phyloP scores from a whole-genome alignment of 2,329 filamentous ascomycete genomes.

The Phialophora macrospora region DNA sequence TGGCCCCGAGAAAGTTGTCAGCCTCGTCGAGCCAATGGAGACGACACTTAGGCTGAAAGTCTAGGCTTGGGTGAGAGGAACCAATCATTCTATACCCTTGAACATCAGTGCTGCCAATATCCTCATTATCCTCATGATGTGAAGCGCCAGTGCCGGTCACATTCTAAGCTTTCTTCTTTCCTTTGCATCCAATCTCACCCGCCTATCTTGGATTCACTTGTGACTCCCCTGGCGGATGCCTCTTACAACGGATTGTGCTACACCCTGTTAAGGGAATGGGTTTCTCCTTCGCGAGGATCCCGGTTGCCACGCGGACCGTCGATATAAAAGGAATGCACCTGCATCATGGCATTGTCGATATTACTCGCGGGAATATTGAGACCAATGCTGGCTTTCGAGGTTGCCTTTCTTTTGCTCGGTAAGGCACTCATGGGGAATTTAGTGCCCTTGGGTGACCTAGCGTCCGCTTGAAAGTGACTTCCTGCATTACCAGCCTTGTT shows the following conservation, averaged over 20 bases:
- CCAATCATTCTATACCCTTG: not conserved
- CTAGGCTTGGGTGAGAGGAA: not conserved
- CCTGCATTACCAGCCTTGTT: too few relatives aligned
- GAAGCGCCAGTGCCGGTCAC: not conserved
- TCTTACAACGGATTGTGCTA: not conserved
- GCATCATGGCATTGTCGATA: not conserved
- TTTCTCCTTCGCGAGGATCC: not conserved
- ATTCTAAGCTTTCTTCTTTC: not conserved
- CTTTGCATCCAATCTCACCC: not conserved
- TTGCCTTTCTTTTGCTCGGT: too few relatives aligned
- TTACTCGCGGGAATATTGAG: not conserved
- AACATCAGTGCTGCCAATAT: not conserved
- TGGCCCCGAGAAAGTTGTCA: not conserved
- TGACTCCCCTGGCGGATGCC: not conserved
- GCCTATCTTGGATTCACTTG: not conserved
- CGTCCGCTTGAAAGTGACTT: too few relatives aligned
- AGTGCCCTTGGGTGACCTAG: too few relatives aligned
- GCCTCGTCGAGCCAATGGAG: not conserved
- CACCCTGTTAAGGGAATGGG: not conserved
- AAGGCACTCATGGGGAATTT: too few relatives aligned
- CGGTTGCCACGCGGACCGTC: not conserved
- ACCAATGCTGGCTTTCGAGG: too few relatives aligned
- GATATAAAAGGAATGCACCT: too few relatives aligned
- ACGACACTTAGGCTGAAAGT: not conserved
- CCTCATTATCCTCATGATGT: not conserved